Conservation (phyloP, 805 yeast genomes). For the Kregervanrija pseudodelftensis region DNA sequence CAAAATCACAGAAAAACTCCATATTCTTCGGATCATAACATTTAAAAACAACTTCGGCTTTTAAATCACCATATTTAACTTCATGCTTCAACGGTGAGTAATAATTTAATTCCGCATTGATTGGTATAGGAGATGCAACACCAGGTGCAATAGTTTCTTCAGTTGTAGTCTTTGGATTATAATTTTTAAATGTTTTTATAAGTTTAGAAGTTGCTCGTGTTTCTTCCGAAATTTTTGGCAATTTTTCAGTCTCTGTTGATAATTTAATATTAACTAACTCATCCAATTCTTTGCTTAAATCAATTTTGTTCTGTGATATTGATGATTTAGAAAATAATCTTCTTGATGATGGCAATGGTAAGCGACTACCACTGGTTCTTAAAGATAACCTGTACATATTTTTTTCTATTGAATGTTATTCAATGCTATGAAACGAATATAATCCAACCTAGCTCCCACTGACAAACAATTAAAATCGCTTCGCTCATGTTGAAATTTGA, state of each 20-base stretch:
- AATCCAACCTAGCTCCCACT: too few relatives aligned
- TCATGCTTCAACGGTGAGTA: constrained; percentile 72
- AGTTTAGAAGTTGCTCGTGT: constrained; percentile 16
- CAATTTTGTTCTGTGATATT: constrained; percentile 2
- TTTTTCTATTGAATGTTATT: too few relatives aligned
- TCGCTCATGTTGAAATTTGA: too few relatives aligned
- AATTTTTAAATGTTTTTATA: constrained; percentile 23
- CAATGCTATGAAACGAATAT: too few relatives aligned
- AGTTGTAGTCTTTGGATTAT: constrained; percentile 32
- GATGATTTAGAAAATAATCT: constrained; percentile 6
- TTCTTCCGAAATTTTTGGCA: constrained; percentile 13
- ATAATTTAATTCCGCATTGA: constrained; percentile 74
- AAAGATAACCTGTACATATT: too few relatives aligned
- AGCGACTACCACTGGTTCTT: not conserved
- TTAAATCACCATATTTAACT: constrained; percentile 62
- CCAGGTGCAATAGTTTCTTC: constrained; percentile 28
- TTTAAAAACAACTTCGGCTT: constrained; percentile 69
- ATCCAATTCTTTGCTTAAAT: constrained; percentile 21
- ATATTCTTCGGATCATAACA: constrained; percentile 66
- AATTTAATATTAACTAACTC: constrained; percentile 21
- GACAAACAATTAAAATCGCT: too few relatives aligned
- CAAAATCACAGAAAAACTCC: constrained; percentile 76
- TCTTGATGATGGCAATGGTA: not conserved
- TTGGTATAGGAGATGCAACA: constrained; percentile 59
- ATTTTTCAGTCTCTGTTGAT: constrained; percentile 4